phyloP scores from a whole-genome alignment of 805 yeast species.

The Brettanomyces bruxellensis region DNA sequence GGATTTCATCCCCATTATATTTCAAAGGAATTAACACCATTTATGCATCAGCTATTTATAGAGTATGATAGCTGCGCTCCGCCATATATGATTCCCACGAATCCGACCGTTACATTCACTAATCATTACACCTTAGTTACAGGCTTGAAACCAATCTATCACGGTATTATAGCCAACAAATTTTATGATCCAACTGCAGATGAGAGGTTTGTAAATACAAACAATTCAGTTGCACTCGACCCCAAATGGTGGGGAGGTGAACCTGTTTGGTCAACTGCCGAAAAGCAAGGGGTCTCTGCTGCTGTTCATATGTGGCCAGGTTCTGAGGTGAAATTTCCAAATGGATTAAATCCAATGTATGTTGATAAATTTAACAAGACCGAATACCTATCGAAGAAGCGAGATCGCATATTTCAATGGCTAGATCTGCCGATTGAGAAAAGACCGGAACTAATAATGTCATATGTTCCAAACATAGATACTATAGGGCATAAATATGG shows the following conservation, averaged over 20 bases:
- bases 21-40: conserved; percentile 57
- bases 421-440: conserved; percentile 44
- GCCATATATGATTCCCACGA: conserved; percentile 81
- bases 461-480: conserved; percentile 78
- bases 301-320: conserved; percentile 99
- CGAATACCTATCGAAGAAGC: conserved; percentile 51
- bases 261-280: conserved; percentile 79
- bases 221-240: conserved; percentile 42
- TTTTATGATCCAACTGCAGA: conserved; percentile 55
- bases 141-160: conserved; percentile 73
- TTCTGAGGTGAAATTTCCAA: conserved; percentile 56
- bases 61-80: conserved; percentile 49
- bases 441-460: conserved; percentile 70
- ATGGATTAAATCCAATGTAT: conserved; percentile 37
- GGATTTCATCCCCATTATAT: conserved; percentile 91
- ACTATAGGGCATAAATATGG: conserved; percentile 71
- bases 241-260: conserved; percentile 84
- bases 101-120: conserved; percentile 85
- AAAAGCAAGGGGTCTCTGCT: conserved; percentile 45
- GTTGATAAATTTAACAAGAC: conserved; percentile 58
- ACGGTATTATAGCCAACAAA: conserved; percentile 81
- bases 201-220: conserved; percentile 54
- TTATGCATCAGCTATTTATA: conserved; percentile 47
- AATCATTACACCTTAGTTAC: conserved; percentile 90
- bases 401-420: conserved; percentile 54